Evolutionary conservation across 2,329 filamentous ascomycete species (phyloP), one percentile per base, ranked within the genome.

Genomic region (Talaromyces sp.): DNA sequence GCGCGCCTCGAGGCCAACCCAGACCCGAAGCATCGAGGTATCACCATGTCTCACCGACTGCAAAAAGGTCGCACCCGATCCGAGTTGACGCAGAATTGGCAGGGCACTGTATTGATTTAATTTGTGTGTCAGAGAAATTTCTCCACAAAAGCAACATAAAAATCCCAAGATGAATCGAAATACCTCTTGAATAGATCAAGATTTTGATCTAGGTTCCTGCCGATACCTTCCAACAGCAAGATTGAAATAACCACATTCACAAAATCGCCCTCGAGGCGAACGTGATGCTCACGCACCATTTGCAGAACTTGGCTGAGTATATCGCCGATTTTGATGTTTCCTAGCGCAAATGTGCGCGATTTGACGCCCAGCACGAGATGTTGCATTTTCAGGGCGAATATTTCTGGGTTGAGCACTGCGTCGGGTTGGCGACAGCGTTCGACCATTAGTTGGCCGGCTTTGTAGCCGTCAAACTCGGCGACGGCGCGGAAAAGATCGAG

Each of bases 211-310:
- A 99, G 78, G 62, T 83, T 91, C 63, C 95, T 84, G 0, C 95
- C 95, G 69, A 98, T 99, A 7, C 95, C 95, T 73, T 99, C 95
- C 1, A 99, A 82, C 2, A 99, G 82, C 35, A 99, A 79, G 58
- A 98, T 97, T 62, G 91, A 96, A 61, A 99, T 89, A 31, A 99
- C 93, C 4, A 99, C 95, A 71, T 99, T 99, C 71, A 99, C 92
- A 71, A 98, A 99, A 73, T 99, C 95, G 9, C 95, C 95, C 75
- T 99, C 95, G 56, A 99, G 84, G 9, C 95, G 84, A 4, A 99
- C 95, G 71, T 99, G 95, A 73, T 99, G 95, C 10, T 82, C 80
- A 59, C 95, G 86, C 31, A 99, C 95, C 92, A 99, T 97, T 62
- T 83, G 83, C 51, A 99, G 80, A 0, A 98, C 95, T 67, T 96